Evolutionary conservation across 1,284 basidiomycete genomes (phyloP).

Genomic region (Fistulina hepatica): DNA sequence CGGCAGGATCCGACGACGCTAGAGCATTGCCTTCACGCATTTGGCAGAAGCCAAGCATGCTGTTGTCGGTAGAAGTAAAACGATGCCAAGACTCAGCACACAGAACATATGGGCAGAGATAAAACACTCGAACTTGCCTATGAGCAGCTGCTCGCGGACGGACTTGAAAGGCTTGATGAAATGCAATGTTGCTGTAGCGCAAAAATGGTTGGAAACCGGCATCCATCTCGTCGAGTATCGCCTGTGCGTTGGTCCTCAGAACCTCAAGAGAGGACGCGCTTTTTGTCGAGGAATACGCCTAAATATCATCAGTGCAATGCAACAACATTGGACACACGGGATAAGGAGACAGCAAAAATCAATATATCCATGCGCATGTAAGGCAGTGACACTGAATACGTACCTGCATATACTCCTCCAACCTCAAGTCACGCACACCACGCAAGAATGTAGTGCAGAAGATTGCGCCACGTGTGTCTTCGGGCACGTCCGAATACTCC

Average conservation of each 20-base stretch:
- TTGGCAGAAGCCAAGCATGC: slow-evolving; percentile 1
- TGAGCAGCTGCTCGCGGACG: not conserved
- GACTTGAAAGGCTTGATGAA: not conserved
- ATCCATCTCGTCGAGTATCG: not conserved
- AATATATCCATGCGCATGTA: not conserved
- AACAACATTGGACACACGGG: not conserved
- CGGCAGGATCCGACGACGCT: too few relatives aligned
- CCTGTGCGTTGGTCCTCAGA: not conserved
- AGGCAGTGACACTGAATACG: not conserved
- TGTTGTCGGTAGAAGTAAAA: not conserved
- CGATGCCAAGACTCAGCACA: not conserved
- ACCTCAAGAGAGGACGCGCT: not conserved
- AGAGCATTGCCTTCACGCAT: too few relatives aligned
- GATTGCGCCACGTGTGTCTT: slow-evolving; percentile 18
- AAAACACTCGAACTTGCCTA: not conserved
- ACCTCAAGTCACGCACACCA: slow-evolving; percentile 19
- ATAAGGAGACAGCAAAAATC: too few relatives aligned
- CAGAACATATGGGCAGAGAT: not conserved
- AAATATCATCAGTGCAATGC: not conserved
- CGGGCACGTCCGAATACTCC: slow-evolving; percentile 17
- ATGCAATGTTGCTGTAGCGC: not conserved
- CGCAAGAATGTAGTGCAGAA: slow-evolving; percentile 21
- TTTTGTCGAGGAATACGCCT: not conserved
- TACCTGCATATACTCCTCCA: slow-evolving; percentile 21
- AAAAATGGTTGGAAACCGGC: too few relatives aligned